A percentile compares a stretch with the other conserved stretches of the same genome.
Conservation (phyloP, 2,329 filamentous ascomycete genomes). For the Scedosporium apiospermum region DNA sequence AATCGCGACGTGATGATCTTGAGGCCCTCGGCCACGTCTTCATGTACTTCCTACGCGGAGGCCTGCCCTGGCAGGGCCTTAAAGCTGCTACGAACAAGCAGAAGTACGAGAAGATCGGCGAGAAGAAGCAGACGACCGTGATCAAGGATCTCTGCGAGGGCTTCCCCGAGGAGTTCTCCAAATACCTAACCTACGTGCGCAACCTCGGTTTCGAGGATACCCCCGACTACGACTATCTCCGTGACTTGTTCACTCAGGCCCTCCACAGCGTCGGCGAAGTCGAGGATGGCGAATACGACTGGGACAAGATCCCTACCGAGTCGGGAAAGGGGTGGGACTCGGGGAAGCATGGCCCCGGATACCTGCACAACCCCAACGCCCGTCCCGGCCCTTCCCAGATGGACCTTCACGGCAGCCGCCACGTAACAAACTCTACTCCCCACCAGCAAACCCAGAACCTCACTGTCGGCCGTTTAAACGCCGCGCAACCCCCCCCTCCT, state of each 20-base stretch:
- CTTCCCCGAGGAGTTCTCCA: constrained; percentile 95
- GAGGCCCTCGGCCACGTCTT: constrained; percentile 75
- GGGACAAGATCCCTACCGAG: constrained; percentile 90
- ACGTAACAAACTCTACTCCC: constrained; percentile 55
- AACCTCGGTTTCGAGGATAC: constrained; percentile 98
- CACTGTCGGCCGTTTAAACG: constrained; percentile 85
- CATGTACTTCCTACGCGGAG: constrained; percentile 65
- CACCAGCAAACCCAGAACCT: constrained; percentile 55
- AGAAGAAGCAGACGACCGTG: constrained; percentile 97
- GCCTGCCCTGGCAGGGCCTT: constrained; percentile 62
- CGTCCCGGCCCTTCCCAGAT: constrained; percentile 75
- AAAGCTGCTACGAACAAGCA: constrained; percentile 79
- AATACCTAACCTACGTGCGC: constrained; percentile 93
- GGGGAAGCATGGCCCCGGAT: constrained; percentile 54
- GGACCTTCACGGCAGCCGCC: constrained; percentile 69
- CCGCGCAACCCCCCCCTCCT: constrained; percentile 80
- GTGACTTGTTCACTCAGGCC: constrained; percentile 91
- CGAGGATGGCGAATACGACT: constrained; percentile 98
- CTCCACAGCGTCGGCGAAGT: constrained; percentile 90
- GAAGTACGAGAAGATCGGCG: constrained; percentile 99
- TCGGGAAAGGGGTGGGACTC: constrained; percentile 81
- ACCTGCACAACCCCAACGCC: constrained; percentile 67
- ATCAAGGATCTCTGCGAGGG: constrained; percentile 97
- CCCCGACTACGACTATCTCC: constrained; percentile 94
- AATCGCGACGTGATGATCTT: constrained; percentile 90